Percentiles rank a stretch among this genome's conserved stretches.
These are phyloP conservation scores for Aschersonia sp. DNA, from an alignment of 2,329 filamentous ascomycete genomes.

Conservation along the genomic window DNA sequence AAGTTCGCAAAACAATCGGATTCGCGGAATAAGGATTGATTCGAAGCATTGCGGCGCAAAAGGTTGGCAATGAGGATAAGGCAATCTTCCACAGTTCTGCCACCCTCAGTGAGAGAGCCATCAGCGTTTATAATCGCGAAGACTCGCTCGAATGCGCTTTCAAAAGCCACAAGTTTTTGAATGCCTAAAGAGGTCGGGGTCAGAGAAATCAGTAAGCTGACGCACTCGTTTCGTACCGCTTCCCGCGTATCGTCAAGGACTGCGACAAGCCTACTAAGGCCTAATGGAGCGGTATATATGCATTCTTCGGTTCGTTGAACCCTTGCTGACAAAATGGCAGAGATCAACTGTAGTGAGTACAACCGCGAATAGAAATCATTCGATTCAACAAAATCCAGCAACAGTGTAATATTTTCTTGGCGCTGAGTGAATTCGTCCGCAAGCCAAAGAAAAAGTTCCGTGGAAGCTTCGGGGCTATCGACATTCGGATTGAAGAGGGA, in stretches of 20 bases:
- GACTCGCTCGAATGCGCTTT: constrained; percentile 79
- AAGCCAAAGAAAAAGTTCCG: constrained; percentile 90
- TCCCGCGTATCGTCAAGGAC: constrained; percentile 76
- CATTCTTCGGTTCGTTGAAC: constrained; percentile 91
- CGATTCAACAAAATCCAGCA: constrained; percentile 79
- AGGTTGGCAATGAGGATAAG: constrained; percentile 83
- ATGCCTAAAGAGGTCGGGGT: constrained; percentile 78
- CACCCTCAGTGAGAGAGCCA: constrained; percentile 68
- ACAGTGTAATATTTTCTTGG: constrained; percentile 87
- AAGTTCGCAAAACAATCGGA: constrained; percentile 68
- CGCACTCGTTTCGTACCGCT: constrained; percentile 72
- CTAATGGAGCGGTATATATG: constrained; percentile 75
- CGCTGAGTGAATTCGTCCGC: constrained; percentile 96
- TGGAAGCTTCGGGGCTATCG: constrained; percentile 76
- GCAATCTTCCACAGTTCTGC: constrained; percentile 82
- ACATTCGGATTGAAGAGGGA: constrained; percentile 71
- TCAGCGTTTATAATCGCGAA: constrained; percentile 73
- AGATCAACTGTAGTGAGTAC: constrained; percentile 80
- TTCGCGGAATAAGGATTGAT: constrained; percentile 88
- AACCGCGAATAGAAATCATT: constrained; percentile 81
- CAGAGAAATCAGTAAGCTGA: constrained; percentile 75
- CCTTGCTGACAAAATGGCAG: constrained; percentile 70
- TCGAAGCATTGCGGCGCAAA: constrained; percentile 72
- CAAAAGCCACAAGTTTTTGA: constrained; percentile 90
- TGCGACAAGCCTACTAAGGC: constrained; percentile 73